A percentile compares a stretch with the other conserved stretches of the same genome.
phyloP scores from a whole-genome alignment of 345 rosid genomes.

The Melaleuca alternifolia region DNA sequence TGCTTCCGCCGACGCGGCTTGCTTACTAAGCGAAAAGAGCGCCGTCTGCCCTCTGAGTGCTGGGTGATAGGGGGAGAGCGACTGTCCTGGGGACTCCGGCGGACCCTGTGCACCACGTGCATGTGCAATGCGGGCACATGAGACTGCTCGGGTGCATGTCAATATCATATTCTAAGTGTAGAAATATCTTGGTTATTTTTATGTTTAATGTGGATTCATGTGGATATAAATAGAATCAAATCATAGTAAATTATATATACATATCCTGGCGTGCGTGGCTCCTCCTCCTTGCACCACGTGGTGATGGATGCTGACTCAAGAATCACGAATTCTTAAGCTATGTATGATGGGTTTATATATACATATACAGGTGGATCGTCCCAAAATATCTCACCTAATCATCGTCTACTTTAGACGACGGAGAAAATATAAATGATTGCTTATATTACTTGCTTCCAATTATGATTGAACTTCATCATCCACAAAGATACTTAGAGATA shows the following conservation, averaged over 20 bases:
- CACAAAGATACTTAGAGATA: not conserved
- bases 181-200: not conserved
- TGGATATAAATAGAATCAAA: not conserved
- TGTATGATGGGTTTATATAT: too few species aligned
- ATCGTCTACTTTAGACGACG: not conserved
- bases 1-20: not conserved
- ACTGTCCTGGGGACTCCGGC: not conserved
- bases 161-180: not conserved
- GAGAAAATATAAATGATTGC: not conserved
- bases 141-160: not conserved
- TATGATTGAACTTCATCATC: not conserved
- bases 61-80: not conserved
- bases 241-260: not conserved
- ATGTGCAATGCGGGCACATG: not conserved
- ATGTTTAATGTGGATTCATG: not conserved
- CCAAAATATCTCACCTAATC: not conserved
- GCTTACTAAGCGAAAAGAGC: not conserved
- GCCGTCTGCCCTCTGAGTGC: not conserved
- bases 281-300: not conserved
- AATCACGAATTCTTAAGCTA: not conserved
- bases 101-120: not conserved
- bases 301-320: not conserved
- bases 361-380: not conserved
- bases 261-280: not conserved
- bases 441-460: not conserved